Evolutionary conservation across 164 flowering plant species (phyloP).

Genomic region (Chloranthus sessilifolius): DNA sequence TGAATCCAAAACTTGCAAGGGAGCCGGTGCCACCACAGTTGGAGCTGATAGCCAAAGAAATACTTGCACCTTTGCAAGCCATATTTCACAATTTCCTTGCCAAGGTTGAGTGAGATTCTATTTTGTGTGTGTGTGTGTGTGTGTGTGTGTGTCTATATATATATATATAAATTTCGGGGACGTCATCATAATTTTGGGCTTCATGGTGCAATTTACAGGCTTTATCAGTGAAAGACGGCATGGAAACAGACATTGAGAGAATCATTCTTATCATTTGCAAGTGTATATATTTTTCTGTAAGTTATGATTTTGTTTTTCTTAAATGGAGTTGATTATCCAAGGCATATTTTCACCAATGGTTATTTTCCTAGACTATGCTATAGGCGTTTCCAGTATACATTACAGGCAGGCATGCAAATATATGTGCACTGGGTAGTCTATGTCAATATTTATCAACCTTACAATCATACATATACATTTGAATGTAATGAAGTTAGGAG

Average conservation of each 20-base stretch:
- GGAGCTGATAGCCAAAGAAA: conserved; percentile 55
- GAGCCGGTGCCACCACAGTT: conserved; percentile 83
- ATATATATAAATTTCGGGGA: neutral
- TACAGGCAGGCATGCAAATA: no score
- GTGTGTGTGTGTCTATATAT: no score
- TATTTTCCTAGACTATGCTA: no score
- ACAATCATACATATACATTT: no score
- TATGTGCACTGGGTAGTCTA: no score
- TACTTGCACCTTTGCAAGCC: conserved; percentile 55
- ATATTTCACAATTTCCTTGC: conserved; percentile 43
- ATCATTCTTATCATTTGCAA: conserved; percentile 58
- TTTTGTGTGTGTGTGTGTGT: neutral
- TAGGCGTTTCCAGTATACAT: no score
- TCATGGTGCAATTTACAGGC: conserved; percentile 34
- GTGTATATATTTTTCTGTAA: conserved; percentile 72
- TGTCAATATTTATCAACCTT: no score
- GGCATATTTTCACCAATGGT: no score
- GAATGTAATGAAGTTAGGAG: no score
- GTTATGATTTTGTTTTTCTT: conserved; percentile 19
- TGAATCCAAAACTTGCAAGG: conserved; percentile 65
- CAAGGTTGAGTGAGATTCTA: conserved; percentile 33
- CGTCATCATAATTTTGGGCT: conserved; percentile 4
- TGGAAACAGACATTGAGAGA: conserved; percentile 43
- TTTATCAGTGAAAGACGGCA: conserved; percentile 13
- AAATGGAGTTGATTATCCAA: no score